phyloP scores from a whole-genome alignment of 257 asterid species.

The Thymus mandschuricus region DNA sequence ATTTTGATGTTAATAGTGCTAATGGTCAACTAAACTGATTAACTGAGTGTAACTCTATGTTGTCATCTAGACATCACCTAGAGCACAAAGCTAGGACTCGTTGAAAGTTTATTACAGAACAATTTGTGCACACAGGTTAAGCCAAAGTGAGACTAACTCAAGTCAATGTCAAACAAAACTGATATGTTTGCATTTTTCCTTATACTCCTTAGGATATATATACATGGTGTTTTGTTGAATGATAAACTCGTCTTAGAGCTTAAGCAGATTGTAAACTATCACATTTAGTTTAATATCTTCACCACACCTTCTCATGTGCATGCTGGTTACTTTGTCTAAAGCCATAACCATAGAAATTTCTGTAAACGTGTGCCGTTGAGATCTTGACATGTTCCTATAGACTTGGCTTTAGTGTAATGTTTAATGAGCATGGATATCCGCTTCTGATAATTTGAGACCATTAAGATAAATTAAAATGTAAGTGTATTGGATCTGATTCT shows the following conservation, averaged over 20 bases:
- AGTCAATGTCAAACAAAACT: background rate
- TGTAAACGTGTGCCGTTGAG: too few relatives aligned
- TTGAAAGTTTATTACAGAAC: background rate
- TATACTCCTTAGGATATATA: too few relatives aligned
- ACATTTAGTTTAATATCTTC: too few relatives aligned
- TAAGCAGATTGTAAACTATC: too few relatives aligned
- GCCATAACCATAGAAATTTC: too few relatives aligned
- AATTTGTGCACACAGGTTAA: background rate
- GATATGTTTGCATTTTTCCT: background rate
- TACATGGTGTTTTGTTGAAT: too few relatives aligned
- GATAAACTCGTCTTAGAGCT: too few relatives aligned
- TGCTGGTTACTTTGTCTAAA: background rate
- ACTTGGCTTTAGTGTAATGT: too few relatives aligned
- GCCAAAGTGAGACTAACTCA: background rate
- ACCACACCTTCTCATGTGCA: too few relatives aligned
- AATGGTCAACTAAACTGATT: background rate
- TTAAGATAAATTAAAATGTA: background rate
- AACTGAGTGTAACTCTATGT: background rate
- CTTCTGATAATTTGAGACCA: background rate
- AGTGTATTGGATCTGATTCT: conserved; percentile 3
- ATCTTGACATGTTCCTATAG: too few relatives aligned
- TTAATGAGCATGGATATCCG: background rate
- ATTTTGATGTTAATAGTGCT: conserved; percentile 4
- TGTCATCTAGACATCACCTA: background rate
- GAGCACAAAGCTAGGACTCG: background rate